Evolutionary conservation across 2,329 filamentous ascomycete species (phyloP), one percentile per base, ranked within the genome.

Genomic region (Xylaria sp.): DNA sequence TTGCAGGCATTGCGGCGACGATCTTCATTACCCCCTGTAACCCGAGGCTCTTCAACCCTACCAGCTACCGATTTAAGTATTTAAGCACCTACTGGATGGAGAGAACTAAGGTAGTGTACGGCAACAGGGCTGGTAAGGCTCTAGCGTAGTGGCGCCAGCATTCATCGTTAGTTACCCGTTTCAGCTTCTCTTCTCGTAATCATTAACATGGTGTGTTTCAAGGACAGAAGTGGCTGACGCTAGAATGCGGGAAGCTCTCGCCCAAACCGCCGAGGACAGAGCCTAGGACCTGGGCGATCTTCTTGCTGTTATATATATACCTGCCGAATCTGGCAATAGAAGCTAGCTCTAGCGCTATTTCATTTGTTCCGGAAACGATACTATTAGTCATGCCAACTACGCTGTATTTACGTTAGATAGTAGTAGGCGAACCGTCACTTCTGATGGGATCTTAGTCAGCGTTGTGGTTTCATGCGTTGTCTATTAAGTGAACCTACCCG

Each of bases 1-100:
- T 46, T 57, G 40, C 42, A 47, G 46, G 58, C 37, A 50, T 50
- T 51, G 52, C 45, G n/a, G 37, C 37, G 56, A n/a, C 45, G 60
- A 63, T 63, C 60, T 60, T 60, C 49, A 3, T 49, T 28, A 35
- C 21, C 37, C 45, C 37, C 31, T 15, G n/a, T n/a, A 31, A 31
- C 28, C 28, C 28, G 28, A 31, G 28, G 28, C 28, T 31, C 4
- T 31, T 9, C 28, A 31, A 4, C 28, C 28, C 28, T n/a, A n/a
- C n/a, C n/a, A n/a, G 9, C 9, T 4, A 31, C 28, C 28, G 4
- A 31, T 31, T 4, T 31, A 31, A 9, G 28, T 31, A n/a, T n/a
- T n/a, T n/a, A n/a, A n/a, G 15, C 23, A 6, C 25, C 45, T 31
- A n/a, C 15, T 9, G 43, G 45, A 38, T 47, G 31, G 23, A 45